These are phyloP conservation scores for Kwoniella sp. DNA, from an alignment of 768 basidiomycete species.

Conservation along the genomic window DNA sequence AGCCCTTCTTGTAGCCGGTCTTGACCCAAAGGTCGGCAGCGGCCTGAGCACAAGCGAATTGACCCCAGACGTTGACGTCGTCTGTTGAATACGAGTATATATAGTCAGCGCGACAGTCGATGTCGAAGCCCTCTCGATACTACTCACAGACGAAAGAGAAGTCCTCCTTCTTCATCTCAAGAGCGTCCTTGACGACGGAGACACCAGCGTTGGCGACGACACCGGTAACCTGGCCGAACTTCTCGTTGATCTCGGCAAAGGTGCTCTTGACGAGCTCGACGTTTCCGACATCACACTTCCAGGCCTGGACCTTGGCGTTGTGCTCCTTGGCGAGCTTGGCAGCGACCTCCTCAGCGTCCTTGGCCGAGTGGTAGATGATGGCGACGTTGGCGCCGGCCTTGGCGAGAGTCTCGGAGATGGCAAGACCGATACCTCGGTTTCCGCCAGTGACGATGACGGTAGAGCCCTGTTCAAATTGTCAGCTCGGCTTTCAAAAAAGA, in stretches of 20 bases:
- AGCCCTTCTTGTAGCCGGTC: constrained; percentile 50
- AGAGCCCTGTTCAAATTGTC: constrained; percentile 49
- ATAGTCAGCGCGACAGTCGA: neutral
- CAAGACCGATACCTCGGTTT: constrained; percentile 61
- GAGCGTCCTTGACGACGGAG: constrained; percentile 66
- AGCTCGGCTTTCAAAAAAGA: neutral
- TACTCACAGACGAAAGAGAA: constrained; percentile 61
- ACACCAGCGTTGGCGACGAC: constrained; percentile 66
- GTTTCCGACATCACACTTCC: constrained; percentile 66
- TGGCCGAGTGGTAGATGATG: constrained; percentile 63
- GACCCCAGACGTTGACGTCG: constrained; percentile 67
- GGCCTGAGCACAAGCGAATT: constrained; percentile 67
- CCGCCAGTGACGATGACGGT: constrained; percentile 65
- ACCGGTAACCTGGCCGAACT: constrained; percentile 62
- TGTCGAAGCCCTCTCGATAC: neutral
- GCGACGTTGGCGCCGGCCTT: constrained; percentile 65
- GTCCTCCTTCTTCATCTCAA: constrained; percentile 64
- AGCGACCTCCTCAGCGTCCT: constrained; percentile 62
- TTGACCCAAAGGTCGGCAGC: constrained; percentile 60
- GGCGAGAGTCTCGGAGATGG: constrained; percentile 63
- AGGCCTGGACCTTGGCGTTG: constrained; percentile 61
- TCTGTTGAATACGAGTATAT: constrained; percentile 28
- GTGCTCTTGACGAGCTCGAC: constrained; percentile 57
- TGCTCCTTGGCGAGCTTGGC: constrained; percentile 61
- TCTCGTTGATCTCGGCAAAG: constrained; percentile 61